Evolutionary conservation across 106 monocot genomes (phyloP).

Genomic region (Gastrodia elata): DNA sequence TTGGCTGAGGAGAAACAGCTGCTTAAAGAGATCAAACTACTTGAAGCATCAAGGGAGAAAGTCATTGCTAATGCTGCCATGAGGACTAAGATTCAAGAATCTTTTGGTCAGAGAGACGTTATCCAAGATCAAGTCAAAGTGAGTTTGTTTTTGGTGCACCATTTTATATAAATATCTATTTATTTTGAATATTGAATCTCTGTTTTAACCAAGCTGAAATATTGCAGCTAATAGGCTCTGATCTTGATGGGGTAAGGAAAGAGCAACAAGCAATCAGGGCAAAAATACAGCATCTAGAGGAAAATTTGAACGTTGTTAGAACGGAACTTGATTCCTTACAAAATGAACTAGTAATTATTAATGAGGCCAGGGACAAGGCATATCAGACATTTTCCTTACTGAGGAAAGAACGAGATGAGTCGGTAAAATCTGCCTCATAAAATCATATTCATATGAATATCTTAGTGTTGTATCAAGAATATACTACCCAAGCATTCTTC

Average conservation of each 20-base stretch:
- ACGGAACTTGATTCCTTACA: slow-evolving; percentile 49
- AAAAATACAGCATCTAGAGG: slow-evolving; percentile 64
- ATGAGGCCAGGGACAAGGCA: slow-evolving; percentile 49
- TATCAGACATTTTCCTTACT: slow-evolving; percentile 38
- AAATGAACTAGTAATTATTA: slow-evolving; percentile 30
- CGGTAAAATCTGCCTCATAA: slow-evolving; percentile 14
- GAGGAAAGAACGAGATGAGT: slow-evolving; percentile 49
- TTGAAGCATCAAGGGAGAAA: slow-evolving; percentile 76
- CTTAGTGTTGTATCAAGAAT: neutral
- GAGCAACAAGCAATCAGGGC: slow-evolving; percentile 51
- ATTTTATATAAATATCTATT: neutral
- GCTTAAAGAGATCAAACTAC: slow-evolving; percentile 80
- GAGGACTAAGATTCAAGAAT: slow-evolving; percentile 59
- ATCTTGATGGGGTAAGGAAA: slow-evolving; percentile 65
- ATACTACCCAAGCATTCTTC: too few relatives aligned
- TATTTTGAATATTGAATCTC: neutral
- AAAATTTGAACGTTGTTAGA: slow-evolving; percentile 38
- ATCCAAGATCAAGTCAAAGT: slow-evolving; percentile 84
- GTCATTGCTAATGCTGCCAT: slow-evolving; percentile 63
- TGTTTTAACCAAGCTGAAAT: neutral
- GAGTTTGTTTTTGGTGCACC: slow-evolving; percentile 18
- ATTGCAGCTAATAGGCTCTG: slow-evolving; percentile 59
- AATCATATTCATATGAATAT: neutral
- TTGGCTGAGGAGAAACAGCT: slow-evolving; percentile 78
- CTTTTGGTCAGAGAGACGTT: slow-evolving; percentile 47